phyloP scores from a whole-genome alignment of 768 basidiomycete genomes.

The Exsudoporus frostii region DNA sequence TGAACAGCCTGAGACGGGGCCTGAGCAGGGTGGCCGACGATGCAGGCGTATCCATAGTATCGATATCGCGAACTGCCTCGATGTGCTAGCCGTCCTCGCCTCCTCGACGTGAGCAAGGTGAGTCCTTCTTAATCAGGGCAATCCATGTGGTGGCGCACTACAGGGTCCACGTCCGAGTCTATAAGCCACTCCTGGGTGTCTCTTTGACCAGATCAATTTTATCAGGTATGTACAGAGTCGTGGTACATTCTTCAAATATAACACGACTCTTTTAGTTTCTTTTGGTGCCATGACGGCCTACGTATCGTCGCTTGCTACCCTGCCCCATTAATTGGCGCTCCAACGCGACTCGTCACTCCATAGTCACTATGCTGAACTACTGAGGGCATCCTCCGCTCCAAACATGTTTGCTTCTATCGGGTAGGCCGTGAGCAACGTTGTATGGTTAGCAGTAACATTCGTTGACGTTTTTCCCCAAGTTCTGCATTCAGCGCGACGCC shows the following conservation, averaged over 20 bases:
- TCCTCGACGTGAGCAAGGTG: constrained; percentile 11
- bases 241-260: no score
- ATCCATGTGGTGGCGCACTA: no score
- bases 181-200: no score
- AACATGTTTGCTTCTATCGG: constrained; percentile 25
- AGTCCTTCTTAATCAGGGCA: constrained; percentile 12
- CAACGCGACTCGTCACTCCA: no score
- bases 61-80: not conserved
- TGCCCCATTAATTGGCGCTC: no score
- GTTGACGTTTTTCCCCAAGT: constrained; percentile 9
- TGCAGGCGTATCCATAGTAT: constrained; percentile 2
- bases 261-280: constrained; percentile 35
- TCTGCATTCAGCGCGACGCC: constrained; percentile 53
- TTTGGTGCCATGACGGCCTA: no score
- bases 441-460: not conserved
- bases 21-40: not conserved
- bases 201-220: constrained; percentile 24
- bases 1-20: constrained; percentile 12
- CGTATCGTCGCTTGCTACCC: no score
- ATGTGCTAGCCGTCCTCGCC: not conserved
- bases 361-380: constrained; percentile 28
- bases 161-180: no score
- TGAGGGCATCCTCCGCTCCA: constrained; percentile 16
- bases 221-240: no score
- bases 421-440: constrained; percentile 3